These are phyloP conservation scores for Taiozyma sp. DNA, from an alignment of 1,139 yeast species.

Conservation along the genomic window DNA sequence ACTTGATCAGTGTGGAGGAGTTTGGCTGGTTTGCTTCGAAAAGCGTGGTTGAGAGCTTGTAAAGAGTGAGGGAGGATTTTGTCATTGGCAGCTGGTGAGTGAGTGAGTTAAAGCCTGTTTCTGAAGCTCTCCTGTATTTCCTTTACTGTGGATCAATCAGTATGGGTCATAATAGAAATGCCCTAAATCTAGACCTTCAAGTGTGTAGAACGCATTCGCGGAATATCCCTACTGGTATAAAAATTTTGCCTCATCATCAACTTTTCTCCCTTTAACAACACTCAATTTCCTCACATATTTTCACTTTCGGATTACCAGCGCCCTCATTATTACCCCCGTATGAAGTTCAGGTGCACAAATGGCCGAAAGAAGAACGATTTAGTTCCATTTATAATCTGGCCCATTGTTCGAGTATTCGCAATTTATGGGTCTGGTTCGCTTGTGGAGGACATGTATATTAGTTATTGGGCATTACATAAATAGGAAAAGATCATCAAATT, in stretches of 20 bases:
- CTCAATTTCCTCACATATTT: slow-evolving; percentile 8
- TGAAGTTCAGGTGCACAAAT: slow-evolving; percentile 12
- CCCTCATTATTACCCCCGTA: slow-evolving; percentile 7
- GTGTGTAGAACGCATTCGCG: neutral
- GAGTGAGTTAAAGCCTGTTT: too few species aligned
- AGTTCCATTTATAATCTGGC: slow-evolving; percentile 12
- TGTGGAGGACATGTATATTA: slow-evolving; percentile 10
- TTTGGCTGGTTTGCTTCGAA: neutral
- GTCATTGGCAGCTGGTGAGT: neutral
- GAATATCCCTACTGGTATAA: neutral
- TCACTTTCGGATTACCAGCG: slow-evolving; percentile 15
- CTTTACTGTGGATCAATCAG: too few species aligned
- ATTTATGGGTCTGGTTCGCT: slow-evolving; percentile 12
- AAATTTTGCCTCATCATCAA: neutral
- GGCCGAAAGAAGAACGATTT: slow-evolving; percentile 12
- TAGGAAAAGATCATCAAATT: neutral
- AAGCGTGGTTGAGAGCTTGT: neutral
- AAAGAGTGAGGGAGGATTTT: neutral
- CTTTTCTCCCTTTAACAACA: neutral
- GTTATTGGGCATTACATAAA: neutral
- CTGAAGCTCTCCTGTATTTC: too few species aligned
- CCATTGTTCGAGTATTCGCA: neutral
- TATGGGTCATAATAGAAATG: neutral
- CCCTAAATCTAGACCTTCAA: neutral
- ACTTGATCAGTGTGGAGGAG: slow-evolving; percentile 2